Conservation (phyloP, 352 stramenopile species). For the Pythium pyrilobum region DNA sequence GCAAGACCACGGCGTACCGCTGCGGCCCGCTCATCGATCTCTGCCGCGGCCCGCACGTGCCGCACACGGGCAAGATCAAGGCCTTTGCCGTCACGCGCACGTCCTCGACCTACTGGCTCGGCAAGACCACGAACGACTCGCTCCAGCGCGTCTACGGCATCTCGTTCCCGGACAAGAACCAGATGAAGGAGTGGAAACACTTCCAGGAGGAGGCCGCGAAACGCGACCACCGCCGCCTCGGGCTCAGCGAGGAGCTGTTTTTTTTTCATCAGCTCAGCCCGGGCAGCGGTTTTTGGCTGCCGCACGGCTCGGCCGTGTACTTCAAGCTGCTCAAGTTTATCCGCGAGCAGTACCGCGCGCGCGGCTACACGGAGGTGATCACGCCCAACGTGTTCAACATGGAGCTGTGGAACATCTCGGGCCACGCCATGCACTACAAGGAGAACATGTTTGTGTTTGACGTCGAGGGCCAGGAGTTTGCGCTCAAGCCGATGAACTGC, state of each 20-base stretch:
- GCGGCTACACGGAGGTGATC: slow-evolving; percentile 96
- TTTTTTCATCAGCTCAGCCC: slow-evolving; percentile 94
- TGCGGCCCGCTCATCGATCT: slow-evolving; percentile 98
- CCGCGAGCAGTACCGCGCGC: slow-evolving; percentile 76
- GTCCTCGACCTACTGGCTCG: slow-evolving; percentile 96
- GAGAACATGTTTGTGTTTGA: slow-evolving; percentile 95
- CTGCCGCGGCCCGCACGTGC: slow-evolving; percentile 95
- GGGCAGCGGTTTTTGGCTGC: slow-evolving; percentile 97
- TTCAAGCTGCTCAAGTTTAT: slow-evolving; percentile 93
- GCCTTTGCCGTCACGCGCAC: slow-evolving; percentile 94
- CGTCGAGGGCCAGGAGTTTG: slow-evolving; percentile 85
- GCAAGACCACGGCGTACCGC: slow-evolving; percentile 94
- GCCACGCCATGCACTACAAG: slow-evolving; percentile 96
- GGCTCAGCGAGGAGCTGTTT: slow-evolving; percentile 96
- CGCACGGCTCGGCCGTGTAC: slow-evolving; percentile 97
- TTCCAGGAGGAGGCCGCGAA: slow-evolving; percentile 95
- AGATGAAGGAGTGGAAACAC: slow-evolving; percentile 86
- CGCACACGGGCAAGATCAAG: slow-evolving; percentile 86
- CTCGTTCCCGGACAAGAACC: slow-evolving; percentile 90
- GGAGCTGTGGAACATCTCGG: slow-evolving; percentile 96
- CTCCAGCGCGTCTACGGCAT: slow-evolving; percentile 97
- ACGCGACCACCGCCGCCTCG: slow-evolving; percentile 93
- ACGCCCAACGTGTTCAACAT: slow-evolving; percentile 97
- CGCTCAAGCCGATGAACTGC: slow-evolving; percentile 99
- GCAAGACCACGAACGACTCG: slow-evolving; percentile 96